Evolutionary conservation across 176 grass and related monocot genomes (phyloP).

Genomic region (Carex littledalei): DNA sequence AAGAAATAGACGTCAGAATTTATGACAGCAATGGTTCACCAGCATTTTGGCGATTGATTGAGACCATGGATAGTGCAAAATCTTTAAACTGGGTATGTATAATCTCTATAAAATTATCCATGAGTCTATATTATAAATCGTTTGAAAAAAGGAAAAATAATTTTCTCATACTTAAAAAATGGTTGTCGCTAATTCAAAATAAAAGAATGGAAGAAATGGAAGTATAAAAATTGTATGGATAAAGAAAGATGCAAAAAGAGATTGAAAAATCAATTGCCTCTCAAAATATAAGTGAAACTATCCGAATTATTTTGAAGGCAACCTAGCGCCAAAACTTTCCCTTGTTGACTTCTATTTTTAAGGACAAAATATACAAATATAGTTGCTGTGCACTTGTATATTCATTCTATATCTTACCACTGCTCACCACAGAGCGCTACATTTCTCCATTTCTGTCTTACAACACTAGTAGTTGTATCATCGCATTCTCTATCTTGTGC

Average conservation of each 20-base stretch:
- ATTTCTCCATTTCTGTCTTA: background rate
- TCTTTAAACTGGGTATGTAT: slow-evolving; percentile 30
- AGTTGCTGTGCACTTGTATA: too few species aligned
- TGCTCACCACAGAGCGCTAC: too few species aligned
- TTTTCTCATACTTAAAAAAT: background rate
- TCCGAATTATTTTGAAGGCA: too few species aligned
- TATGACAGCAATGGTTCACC: rapidly evolving
- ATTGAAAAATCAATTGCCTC: too few species aligned
- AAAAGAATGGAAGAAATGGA: background rate
- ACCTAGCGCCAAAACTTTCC: too few species aligned
- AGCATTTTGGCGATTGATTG: background rate
- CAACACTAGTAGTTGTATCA: background rate
- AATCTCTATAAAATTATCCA: background rate
- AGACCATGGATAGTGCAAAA: background rate
- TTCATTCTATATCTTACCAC: too few species aligned
- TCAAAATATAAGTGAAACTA: too few species aligned
- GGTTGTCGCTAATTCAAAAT: background rate
- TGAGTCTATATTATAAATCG: background rate
- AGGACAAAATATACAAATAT: too few species aligned
- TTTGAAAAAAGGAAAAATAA: background rate
- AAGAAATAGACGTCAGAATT: background rate
- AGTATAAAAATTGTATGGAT: background rate
- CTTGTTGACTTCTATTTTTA: too few species aligned
- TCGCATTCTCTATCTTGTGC: too few species aligned
- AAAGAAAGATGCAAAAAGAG: background rate